Conservation (phyloP, 2,329 filamentous ascomycete species). For the Alternaria sp. region DNA sequence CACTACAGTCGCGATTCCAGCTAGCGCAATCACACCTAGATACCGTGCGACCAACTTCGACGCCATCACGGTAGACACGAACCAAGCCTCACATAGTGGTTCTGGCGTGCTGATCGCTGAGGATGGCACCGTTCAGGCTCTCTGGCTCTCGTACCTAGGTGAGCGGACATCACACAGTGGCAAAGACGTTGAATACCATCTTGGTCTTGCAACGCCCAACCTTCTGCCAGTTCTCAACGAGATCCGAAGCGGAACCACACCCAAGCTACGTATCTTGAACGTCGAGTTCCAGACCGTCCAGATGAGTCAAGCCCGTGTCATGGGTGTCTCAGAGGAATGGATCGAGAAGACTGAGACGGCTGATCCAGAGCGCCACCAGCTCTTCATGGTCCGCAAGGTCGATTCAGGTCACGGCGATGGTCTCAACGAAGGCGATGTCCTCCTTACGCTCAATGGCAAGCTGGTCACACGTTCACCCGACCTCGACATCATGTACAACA, state of each 20-base stretch:
- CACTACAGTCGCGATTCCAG: constrained; percentile 94
- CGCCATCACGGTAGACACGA: constrained; percentile 96
- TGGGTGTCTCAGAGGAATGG: constrained; percentile 97
- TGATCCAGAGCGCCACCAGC: constrained; percentile 91
- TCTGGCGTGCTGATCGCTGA: constrained; percentile 90
- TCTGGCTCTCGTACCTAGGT: constrained; percentile 97
- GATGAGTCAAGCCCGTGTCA: constrained; percentile 95
- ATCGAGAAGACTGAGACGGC: constrained; percentile 87
- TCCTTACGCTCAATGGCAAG: constrained; percentile 88
- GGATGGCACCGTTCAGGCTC: constrained; percentile 89
- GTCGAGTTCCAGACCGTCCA: constrained; percentile 95
- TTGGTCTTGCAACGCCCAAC: constrained; percentile 88
- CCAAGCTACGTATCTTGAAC: constrained; percentile 87
- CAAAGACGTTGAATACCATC: constrained; percentile 95
- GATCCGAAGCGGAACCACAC: constrained; percentile 80
- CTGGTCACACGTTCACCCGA: constrained; percentile 93
- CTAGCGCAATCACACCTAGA: constrained; percentile 87
- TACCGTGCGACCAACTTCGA: constrained; percentile 97
- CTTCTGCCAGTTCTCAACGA: constrained; percentile 87
- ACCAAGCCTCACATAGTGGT: constrained; percentile 87
- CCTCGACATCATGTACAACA: constrained; percentile 94
- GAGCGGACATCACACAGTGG: constrained; percentile 80
- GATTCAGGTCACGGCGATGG: constrained; percentile 69
- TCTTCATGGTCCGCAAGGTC: constrained; percentile 98
- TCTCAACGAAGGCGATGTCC: constrained; percentile 88